phyloP scores from a whole-genome alignment of 345 rosid species.

The Erucastrum elatum region DNA sequence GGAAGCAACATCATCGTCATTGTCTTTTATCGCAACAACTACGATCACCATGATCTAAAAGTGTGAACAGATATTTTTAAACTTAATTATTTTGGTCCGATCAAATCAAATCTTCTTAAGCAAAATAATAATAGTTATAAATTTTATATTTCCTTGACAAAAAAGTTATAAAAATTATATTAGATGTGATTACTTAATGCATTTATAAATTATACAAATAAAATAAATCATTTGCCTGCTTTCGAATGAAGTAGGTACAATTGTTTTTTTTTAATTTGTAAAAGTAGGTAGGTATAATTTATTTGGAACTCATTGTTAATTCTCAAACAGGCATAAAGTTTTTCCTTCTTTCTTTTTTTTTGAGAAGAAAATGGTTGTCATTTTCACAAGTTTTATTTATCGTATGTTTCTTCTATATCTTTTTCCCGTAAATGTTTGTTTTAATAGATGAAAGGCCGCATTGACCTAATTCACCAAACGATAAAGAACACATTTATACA shows the following conservation, averaged over 20 bases:
- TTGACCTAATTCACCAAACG: slow-evolving; percentile 36
- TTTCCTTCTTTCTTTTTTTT: neutral
- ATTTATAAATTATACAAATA: neutral
- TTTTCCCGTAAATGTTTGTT: neutral
- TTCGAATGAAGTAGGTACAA: slow-evolving; percentile 28
- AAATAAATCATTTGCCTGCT: slow-evolving; percentile 6
- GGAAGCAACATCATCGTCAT: slow-evolving; percentile 32
- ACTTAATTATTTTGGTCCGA: slow-evolving; percentile 1
- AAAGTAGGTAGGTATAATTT: slow-evolving; percentile 26
- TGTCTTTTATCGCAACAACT: slow-evolving; percentile 39
- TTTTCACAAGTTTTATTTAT: neutral
- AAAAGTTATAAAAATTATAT: neutral
- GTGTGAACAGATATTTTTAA: neutral
- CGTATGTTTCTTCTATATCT: neutral
- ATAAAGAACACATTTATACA: neutral
- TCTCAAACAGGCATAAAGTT: neutral
- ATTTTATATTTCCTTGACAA: no score
- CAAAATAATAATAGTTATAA: neutral
- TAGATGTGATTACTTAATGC: slow-evolving; percentile 4
- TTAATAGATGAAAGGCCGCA: slow-evolving; percentile 21
- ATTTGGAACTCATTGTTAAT: slow-evolving; percentile 26
- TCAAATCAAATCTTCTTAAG: slow-evolving; percentile 19
- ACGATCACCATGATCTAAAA: slow-evolving; percentile 30
- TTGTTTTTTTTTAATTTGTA: neutral
- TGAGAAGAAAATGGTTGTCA: neutral